Base-by-base conservation (phyloP, 139 green algal species). In the Chlamydomonas asymmetrica region DNA sequence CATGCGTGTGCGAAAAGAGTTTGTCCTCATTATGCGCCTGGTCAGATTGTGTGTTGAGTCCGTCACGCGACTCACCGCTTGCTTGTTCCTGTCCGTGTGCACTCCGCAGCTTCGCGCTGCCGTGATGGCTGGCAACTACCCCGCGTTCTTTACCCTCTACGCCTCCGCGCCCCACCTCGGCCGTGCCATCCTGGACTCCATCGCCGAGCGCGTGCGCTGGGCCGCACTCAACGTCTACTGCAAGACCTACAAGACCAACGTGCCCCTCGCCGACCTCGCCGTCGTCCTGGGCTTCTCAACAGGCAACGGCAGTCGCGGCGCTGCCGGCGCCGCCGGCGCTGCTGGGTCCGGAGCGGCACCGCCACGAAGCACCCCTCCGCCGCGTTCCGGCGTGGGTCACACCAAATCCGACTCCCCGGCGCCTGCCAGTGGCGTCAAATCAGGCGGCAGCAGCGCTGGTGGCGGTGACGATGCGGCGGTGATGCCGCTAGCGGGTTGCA, bases 71-170 rank as follows among this genome's bases (percentile, higher is more conserved):
- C n/a, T n/a, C n/a, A n/a, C n/a, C n/a, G n/a, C n/a, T n/a, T n/a
- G n/a, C n/a, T n/a, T n/a, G n/a, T n/a, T n/a, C n/a, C n/a, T n/a
- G 27, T 34, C 56, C 56, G 20, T 63, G 27, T 32, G 16, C 56
- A 18, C 1, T 23, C 56, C 56, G 20, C 45, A 70, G 56, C 41
- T 76, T 3, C 78, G 71, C 63, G 67, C 61, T 39, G 76, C 81
- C 32, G 76, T 78, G 7, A 75, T 79, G 49, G 66, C 66, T 20
- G 16, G 37, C 29, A 66, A 82, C 50, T 88, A 87, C 62, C 49
- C 64, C 1, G 62, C 52, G 5, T 94, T 97, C 73, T 97, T 95
- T 74, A 23, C 64, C 27, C 83, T 96, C 34, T 97, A 97, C 69
- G 66, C 68, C 2, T 35, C 45, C 0, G 88, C 91, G 16, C 91